Base-by-base conservation (phyloP, 2,329 filamentous ascomycete species). In the Tolypocladium tropicale region DNA sequence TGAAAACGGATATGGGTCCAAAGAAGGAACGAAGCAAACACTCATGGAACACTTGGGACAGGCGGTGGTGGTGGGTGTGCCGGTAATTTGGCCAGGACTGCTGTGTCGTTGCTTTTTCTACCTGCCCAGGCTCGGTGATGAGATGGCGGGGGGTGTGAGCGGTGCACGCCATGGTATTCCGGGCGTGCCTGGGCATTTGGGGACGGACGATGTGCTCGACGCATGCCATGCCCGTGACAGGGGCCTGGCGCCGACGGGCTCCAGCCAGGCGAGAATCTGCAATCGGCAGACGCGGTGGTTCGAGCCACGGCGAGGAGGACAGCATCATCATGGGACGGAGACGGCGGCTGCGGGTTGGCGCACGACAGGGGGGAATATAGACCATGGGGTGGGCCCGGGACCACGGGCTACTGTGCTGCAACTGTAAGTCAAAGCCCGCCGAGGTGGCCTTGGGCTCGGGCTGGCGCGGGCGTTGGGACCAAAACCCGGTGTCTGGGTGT, bases 31-130 rank as follows among this genome's bases (percentile, higher is more conserved):
- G 30, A 39, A 49, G 49, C 30, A 51, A 36, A 52, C 28, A 21
- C 43, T 30, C 46, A 53, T 30, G 28, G 34, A 30, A n/a, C 46
- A 49, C 28, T 48, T 16, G n/a, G 43, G 14, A n/a, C 18, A n/a
- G n/a, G n/a, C n/a, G n/a, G 6, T 28, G 23, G 32, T n/a, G 46
- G 33, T 39, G 25, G 53, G 25, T 52, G 34, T 21, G 36, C 30
- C 14, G 37, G 30, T 23, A 25, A 28, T 50, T 33, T 32, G 36
- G 37, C 23, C 46, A 25, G 28, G 28, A 46, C 52, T 50, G 41
- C 54, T 37, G 36, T 9, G 11, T 46, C 36, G 49, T 55, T 56
- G 55, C 55, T 56, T 56, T 56, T 56, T 52, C n/a, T 37, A 30
- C 48, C 39, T 48, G 39, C 39, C 14, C 12, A 21, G 53, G 10